phyloP scores from a whole-genome alignment of 2,329 filamentous ascomycete genomes.

The Epichloe glyceriae region DNA sequence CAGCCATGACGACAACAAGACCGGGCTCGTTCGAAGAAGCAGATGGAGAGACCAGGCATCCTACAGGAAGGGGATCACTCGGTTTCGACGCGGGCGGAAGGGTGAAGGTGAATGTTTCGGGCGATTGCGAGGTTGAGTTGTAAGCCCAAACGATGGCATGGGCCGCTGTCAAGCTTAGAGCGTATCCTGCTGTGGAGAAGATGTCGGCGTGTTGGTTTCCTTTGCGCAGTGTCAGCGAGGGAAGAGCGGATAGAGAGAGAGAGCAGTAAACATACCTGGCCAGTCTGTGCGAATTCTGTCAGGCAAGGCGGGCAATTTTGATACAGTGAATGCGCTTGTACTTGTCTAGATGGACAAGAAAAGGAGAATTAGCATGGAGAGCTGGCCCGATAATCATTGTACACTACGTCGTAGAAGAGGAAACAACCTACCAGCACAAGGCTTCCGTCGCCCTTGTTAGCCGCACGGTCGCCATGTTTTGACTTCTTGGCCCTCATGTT shows the following conservation, averaged over 20 bases:
- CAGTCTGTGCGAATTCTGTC: constrained; percentile 58
- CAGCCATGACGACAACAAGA: constrained; percentile 73
- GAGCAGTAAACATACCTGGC: constrained; percentile 38
- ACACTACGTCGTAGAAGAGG: background rate
- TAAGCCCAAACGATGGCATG: constrained; percentile 90
- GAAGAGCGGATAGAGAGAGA: background rate
- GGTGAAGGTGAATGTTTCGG: constrained; percentile 68
- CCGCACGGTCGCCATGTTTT: constrained; percentile 46
- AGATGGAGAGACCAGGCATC: constrained; percentile 67
- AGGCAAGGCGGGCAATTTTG: constrained; percentile 71
- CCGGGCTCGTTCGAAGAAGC: constrained; percentile 71
- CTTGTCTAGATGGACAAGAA: constrained; percentile 46
- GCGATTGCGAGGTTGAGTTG: constrained; percentile 50
- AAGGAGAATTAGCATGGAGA: background rate
- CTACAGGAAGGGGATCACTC: constrained; percentile 65
- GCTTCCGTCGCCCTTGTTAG: constrained; percentile 53
- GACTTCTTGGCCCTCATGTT: constrained; percentile 49
- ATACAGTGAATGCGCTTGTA: constrained; percentile 74
- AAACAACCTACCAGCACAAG: constrained; percentile 44
- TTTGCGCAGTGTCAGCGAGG: constrained; percentile 17
- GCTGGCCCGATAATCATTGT: background rate
- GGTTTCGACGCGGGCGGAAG: constrained; percentile 60
- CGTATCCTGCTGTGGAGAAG: constrained; percentile 55
- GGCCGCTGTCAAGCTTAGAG: constrained; percentile 65
- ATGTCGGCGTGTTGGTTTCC: constrained; percentile 54